A percentile compares a stretch with the other conserved stretches of the same genome.
Conservation (phyloP, 2,329 filamentous ascomycete genomes). For the Aureobasidium lini region DNA sequence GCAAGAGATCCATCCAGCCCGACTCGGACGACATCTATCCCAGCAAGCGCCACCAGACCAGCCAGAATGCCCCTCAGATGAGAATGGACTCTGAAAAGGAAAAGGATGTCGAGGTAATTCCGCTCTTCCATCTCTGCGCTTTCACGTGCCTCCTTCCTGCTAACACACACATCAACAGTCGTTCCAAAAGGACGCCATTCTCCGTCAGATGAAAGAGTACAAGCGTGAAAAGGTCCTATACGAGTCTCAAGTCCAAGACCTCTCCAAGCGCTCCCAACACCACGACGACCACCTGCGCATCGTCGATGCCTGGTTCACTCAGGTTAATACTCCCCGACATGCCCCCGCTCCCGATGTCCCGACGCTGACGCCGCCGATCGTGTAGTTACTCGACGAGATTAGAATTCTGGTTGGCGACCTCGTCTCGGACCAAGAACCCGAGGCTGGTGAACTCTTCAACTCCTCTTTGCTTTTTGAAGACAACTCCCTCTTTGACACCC, state of each 20-base stretch:
- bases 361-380: slow-evolving; percentile 16
- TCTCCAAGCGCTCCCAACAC: slow-evolving; percentile 68
- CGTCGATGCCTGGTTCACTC: slow-evolving; percentile 88
- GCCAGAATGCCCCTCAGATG: slow-evolving; percentile 65
- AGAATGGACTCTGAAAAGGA: slow-evolving; percentile 59
- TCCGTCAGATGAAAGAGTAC: slow-evolving; percentile 96
- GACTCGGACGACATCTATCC: slow-evolving; percentile 77
- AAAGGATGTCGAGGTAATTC: slow-evolving; percentile 65
- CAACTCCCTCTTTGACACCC: slow-evolving; percentile 61
- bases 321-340: slow-evolving; percentile 51
- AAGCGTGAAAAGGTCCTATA: slow-evolving; percentile 80
- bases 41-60: slow-evolving; percentile 75
- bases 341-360: background rate
- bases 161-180: slow-evolving; percentile 46
- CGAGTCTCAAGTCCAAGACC: slow-evolving; percentile 72
- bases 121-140: slow-evolving; percentile 12
- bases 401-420: slow-evolving; percentile 30
- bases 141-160: slow-evolving; percentile 14
- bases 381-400: slow-evolving; percentile 42
- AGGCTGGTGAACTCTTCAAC: slow-evolving; percentile 38
- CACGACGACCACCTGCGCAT: slow-evolving; percentile 90
- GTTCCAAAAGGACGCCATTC: slow-evolving; percentile 93
- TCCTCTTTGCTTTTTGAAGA: slow-evolving; percentile 48
- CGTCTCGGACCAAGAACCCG: slow-evolving; percentile 9
- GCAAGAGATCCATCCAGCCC: slow-evolving; percentile 84